Evolutionary conservation across 1,284 basidiomycete species (phyloP).

Genomic region (Cryptococcus jaspeensis): DNA sequence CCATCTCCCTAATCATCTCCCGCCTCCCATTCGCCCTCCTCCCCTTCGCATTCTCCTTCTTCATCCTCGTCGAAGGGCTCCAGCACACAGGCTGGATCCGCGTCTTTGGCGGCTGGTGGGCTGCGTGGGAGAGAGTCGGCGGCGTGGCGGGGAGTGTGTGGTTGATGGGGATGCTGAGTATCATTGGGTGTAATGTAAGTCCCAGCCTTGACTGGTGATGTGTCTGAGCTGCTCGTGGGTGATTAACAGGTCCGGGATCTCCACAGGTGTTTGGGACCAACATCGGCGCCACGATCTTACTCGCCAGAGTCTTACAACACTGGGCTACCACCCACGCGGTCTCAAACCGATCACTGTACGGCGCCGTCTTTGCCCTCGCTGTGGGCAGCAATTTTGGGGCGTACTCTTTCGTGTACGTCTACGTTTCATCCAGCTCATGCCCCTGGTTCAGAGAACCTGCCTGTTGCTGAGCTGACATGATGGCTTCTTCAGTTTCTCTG

Average conservation of each 20-base stretch:
- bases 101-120: slow-evolving; percentile 75
- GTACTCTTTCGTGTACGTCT: slow-evolving; percentile 71
- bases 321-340: slow-evolving; percentile 36
- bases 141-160: slow-evolving; percentile 54
- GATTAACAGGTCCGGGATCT: background rate
- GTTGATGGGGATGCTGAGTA: slow-evolving; percentile 58
- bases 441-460: too few relatives aligned
- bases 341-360: slow-evolving; percentile 46
- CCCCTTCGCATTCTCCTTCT: slow-evolving; percentile 92
- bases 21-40: slow-evolving; percentile 58
- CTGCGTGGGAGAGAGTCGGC: slow-evolving; percentile 52
- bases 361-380: slow-evolving; percentile 62
- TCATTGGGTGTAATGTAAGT: slow-evolving; percentile 77
- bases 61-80: slow-evolving; percentile 87
- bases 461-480: background rate
- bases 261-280: slow-evolving; percentile 78
- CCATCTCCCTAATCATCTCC: slow-evolving; percentile 67
- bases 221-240: slow-evolving; percentile 1
- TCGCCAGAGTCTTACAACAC: slow-evolving; percentile 54
- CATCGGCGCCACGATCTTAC: slow-evolving; percentile 91
- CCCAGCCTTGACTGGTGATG: background rate
- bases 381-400: slow-evolving; percentile 88
- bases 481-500: slow-evolving; percentile 58
- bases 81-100: slow-evolving; percentile 86
- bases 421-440: background rate